Base-by-base conservation (phyloP, 139 green algal species). In the Marvania coccoides region DNA sequence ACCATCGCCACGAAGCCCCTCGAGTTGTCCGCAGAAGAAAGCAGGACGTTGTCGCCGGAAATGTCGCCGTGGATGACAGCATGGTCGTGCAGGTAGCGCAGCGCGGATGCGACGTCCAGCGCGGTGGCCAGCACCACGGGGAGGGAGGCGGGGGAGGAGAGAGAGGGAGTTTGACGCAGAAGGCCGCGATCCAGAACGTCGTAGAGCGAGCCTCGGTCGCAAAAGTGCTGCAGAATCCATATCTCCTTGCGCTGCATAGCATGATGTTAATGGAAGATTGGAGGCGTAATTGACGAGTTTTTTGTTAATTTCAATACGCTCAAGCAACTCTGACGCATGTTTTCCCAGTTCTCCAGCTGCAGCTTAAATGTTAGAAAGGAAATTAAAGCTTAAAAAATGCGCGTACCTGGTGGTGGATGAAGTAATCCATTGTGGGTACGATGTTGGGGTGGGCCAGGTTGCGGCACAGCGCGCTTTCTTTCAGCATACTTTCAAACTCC, bases 371-470 rank as follows among this genome's bases (percentile, higher is more conserved):
- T n/a, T n/a, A n/a, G n/a, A n/a, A n/a, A n/a, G n/a, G n/a, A n/a
- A n/a, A n/a, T n/a, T n/a, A n/a, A n/a, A n/a, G n/a, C n/a, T n/a
- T n/a, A n/a, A n/a, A n/a, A n/a, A n/a, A 23, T 55, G 3, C 14
- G 13, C 46, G 46, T 9, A 36, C 47, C 48, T 58, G n/a, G 28
- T 65, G 47, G 10, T 58, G 37, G 26, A 77, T 19, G 24, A 68
- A 63, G 26, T 69, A 66, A 37, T 48, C 42, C 54, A 73, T 69
- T 2, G 71, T 73, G 48, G 58, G 56, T 3, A 77, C 71, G 26
- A 77, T 69, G 39, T 77, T 77, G 23, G 47, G 37, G 40, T 77
- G 71, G 38, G 33, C 55, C 46, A 77, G 64, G 58, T 73, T n/a
- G n/a, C n/a, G n/a, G n/a, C n/a, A n/a, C n/a, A n/a, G n/a, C n/a